Percentiles rank a stretch among this genome's conserved stretches.
phyloP scores from a whole-genome alignment of 1,284 basidiomycete species.

The Moesziomyces globuligerus region DNA sequence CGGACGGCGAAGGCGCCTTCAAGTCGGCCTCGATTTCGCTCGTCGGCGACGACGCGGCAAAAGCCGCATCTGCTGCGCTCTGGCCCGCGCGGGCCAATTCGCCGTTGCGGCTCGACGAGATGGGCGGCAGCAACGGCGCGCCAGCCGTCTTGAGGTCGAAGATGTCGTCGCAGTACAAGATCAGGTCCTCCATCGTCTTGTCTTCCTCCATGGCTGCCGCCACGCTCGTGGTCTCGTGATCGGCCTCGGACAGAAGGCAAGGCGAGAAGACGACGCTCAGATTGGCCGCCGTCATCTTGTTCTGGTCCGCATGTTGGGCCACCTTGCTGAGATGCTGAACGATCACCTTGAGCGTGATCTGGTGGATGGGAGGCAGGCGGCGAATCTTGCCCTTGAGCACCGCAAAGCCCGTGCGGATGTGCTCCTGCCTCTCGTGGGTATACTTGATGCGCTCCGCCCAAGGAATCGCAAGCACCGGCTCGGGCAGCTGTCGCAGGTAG shows the following conservation, averaged over 20 bases:
- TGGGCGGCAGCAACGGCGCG: conserved; percentile 44
- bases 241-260: conserved; percentile 59
- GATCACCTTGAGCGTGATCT: conserved; percentile 85
- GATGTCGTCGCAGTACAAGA: conserved; percentile 56
- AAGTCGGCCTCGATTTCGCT: conserved; percentile 5
- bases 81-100: conserved; percentile 26
- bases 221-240: conserved; percentile 57
- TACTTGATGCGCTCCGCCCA: conserved; percentile 78
- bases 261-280: conserved; percentile 66
- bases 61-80: conserved; percentile 34
- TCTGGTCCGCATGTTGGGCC: conserved; percentile 76
- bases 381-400: conserved; percentile 62
- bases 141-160: conserved; percentile 55
- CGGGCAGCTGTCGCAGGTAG: conserved; percentile 89
- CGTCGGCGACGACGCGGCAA: conserved; percentile 25
- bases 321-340: conserved; percentile 87
- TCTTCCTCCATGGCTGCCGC: conserved; percentile 65
- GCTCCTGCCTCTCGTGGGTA: conserved; percentile 70
- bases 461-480: conserved; percentile 88
- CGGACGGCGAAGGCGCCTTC: conserved; percentile 21
- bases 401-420: conserved; percentile 71
- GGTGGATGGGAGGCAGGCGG: conserved; percentile 78
- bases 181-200: conserved; percentile 61
- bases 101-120: conserved; percentile 17
- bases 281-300: conserved; percentile 90